These are phyloP conservation scores for Emmonsia crescens DNA, from an alignment of 2,329 filamentous ascomycete genomes.

Conservation along the genomic window DNA sequence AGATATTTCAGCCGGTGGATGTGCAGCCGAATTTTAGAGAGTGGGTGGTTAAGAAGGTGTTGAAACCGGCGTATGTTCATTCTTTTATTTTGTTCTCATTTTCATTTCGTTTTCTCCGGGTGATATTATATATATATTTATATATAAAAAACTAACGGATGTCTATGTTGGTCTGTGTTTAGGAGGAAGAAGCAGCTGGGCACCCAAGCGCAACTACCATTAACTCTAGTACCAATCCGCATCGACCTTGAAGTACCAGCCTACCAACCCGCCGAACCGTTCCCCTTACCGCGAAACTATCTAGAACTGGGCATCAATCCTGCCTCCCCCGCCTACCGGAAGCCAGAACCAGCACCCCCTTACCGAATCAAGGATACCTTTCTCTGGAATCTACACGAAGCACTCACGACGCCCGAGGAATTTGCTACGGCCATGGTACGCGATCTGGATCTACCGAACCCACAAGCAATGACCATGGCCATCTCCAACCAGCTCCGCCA, in stretches of 20 bases:
- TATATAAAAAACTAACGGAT: background rate
- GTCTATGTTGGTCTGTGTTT: background rate
- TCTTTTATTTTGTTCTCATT: background rate
- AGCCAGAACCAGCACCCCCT: constrained; percentile 66
- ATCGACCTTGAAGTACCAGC: constrained; percentile 88
- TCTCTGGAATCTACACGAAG: constrained; percentile 94
- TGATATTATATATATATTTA: background rate
- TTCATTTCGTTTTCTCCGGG: background rate
- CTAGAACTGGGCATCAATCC: constrained; percentile 44
- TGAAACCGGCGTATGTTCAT: constrained; percentile 34
- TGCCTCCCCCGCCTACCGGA: constrained; percentile 64
- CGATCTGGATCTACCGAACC: constrained; percentile 80
- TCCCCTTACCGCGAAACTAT: constrained; percentile 34
- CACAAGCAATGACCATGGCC: constrained; percentile 56
- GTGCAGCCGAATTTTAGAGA: constrained; percentile 88
- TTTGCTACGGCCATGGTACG: constrained; percentile 87
- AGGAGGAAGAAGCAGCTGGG: constrained; percentile 52
- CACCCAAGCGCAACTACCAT: constrained; percentile 62
- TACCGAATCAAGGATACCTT: constrained; percentile 93
- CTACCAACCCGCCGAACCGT: constrained; percentile 42
- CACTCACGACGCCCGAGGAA: constrained; percentile 84
- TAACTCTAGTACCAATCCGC: constrained; percentile 87
- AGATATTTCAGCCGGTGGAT: constrained; percentile 65
- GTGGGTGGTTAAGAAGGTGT: constrained; percentile 71
- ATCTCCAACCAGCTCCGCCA: constrained; percentile 92